phyloP scores from a whole-genome alignment of 1,284 basidiomycete genomes.

The Laetiporus sulphureus region DNA sequence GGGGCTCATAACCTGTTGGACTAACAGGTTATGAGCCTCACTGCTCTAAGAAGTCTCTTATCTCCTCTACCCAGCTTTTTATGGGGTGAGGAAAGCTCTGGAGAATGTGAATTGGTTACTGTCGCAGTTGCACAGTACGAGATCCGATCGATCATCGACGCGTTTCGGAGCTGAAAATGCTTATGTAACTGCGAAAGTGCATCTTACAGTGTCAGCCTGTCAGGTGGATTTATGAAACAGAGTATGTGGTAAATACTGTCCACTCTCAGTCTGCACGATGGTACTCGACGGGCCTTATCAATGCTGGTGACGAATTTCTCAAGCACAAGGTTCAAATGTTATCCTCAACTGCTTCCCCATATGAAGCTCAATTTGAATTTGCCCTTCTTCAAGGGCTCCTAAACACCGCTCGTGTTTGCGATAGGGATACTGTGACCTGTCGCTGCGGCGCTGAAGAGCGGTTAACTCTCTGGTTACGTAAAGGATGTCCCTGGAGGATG shows the following conservation, averaged over 20 bases:
- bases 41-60: no score
- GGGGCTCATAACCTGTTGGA: no score
- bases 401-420: constrained; percentile 91
- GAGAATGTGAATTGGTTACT: no score
- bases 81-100: no score
- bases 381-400: constrained; percentile 77
- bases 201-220: no score
- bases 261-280: constrained; percentile 92
- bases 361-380: not conserved
- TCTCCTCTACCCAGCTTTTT: no score
- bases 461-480: constrained; percentile 69
- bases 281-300: constrained; percentile 77
- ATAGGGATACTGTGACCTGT: constrained; percentile 81
- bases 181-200: no score
- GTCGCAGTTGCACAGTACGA: no score
- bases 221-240: no score
- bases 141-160: no score
- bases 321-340: constrained; percentile 75
- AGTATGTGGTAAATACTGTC: constrained; percentile 82
- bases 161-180: no score
- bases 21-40: no score
- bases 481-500: constrained; percentile 80
- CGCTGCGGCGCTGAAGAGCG: constrained; percentile 70
- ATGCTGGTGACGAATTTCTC: constrained; percentile 77
- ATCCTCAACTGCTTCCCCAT: not conserved